Evolutionary conservation across 2,329 filamentous ascomycete species (phyloP), one percentile per base, ranked within the genome.

Genomic region (Neurospora sp.): DNA sequence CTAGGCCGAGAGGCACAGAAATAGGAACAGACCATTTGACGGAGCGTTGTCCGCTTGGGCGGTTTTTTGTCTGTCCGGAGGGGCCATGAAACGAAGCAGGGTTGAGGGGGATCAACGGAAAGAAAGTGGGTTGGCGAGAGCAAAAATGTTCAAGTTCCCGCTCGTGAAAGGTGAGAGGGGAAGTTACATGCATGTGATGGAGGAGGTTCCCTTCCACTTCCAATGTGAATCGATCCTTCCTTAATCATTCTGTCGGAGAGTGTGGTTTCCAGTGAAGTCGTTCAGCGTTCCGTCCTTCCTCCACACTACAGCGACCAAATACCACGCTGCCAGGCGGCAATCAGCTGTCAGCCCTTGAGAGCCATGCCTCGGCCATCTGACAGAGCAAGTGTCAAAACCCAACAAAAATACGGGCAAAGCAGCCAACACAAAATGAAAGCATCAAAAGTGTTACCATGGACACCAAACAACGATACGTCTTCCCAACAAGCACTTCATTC

Each of bases 331-430:
- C 46, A 58, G 46, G 46, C 52, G 52, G 52, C 52, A 8, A 62
- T 17, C 52, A 62, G 52, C 52, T 62, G 52, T 33, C 52, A 62
- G 23, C 7, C 19, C 19, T 52, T 43, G 66, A 67, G 15, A 40
- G 66, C 19, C 28, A 68, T 68, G 67, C 67, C 67, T 68, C 67
- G 67, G 67, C 67, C 67, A 46, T 68, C 38, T 68, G 38, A 23
- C 67, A 10, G 43, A 17, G 46, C 46, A 58, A 58, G 7, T 28
- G 11, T 62, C 23, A 0, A 33, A 0, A 33, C 52, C 52, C 52
- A 62, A 62, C 52, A 62, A 62, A 52, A 62, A 33, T 28, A 28
- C 15, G 19, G 46, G 7, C 11, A 58, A 58, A 52, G 4, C 46
- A 7, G 19, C 46, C 23, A 58, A 58, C 46, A 58, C 23, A 15